Conservation (phyloP, 768 basidiomycete species). For the Clavulina sp. region DNA sequence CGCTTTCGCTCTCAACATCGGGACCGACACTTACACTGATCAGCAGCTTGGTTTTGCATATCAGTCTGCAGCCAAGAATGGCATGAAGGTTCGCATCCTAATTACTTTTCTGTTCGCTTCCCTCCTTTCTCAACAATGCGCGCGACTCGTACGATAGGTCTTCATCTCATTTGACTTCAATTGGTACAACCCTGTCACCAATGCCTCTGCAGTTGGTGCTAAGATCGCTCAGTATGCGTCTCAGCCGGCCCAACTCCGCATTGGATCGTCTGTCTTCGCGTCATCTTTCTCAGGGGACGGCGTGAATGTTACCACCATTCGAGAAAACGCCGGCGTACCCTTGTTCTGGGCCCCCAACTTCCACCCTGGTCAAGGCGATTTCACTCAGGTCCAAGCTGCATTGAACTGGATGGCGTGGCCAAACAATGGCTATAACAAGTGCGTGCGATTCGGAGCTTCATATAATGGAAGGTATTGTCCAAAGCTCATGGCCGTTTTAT, state of each 20-base stretch:
- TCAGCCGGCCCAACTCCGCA: slow-evolving; percentile 14
- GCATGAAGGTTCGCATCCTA: slow-evolving; percentile 6
- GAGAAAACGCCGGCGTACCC: slow-evolving; percentile 11
- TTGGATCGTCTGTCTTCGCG: slow-evolving; percentile 19
- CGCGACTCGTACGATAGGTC: no score
- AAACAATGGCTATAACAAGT: slow-evolving; percentile 16
- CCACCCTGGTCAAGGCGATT: slow-evolving; percentile 13
- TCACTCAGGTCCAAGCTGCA: background rate
- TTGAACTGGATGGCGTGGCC: slow-evolving; percentile 18
- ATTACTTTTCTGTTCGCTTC: no score
- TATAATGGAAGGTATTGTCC: no score
- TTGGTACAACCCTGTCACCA: slow-evolving; percentile 15
- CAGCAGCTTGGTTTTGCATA: slow-evolving; percentile 18
- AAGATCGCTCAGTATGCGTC: slow-evolving; percentile 14
- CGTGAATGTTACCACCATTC: slow-evolving; percentile 16
- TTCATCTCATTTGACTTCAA: slow-evolving; percentile 23
- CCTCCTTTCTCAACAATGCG: no score
- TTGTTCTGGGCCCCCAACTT: slow-evolving; percentile 18
- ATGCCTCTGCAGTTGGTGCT: slow-evolving; percentile 11
- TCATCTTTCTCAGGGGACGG: slow-evolving; percentile 20
- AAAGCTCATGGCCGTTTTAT: no score
- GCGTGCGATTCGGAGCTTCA: background rate
- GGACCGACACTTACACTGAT: slow-evolving; percentile 17
- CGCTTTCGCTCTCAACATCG: slow-evolving; percentile 15
- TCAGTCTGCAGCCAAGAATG: slow-evolving; percentile 12